phyloP scores from a whole-genome alignment of 176 grass and related monocot species.

The Musa itinerans region DNA sequence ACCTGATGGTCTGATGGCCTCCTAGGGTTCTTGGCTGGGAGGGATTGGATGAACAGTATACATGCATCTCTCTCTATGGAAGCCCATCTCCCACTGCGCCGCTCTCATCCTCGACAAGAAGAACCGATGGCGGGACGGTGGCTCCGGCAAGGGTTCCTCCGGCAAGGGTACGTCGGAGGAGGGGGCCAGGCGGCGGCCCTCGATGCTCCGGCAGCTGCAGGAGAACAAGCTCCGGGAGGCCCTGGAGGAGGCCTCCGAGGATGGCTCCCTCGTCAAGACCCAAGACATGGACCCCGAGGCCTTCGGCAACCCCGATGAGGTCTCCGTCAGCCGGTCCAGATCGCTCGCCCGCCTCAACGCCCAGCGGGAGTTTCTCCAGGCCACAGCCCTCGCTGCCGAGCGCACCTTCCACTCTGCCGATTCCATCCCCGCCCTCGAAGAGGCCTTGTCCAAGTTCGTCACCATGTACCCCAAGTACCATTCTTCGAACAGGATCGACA shows the following conservation, averaged over 20 bases:
- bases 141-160: constrained; percentile 31
- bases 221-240: constrained; percentile 91
- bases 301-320: constrained; percentile 30
- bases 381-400: constrained; percentile 74
- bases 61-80: constrained; percentile 98
- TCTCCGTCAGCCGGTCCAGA: constrained; percentile 58
- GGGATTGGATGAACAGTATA: constrained; percentile 8
- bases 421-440: constrained; percentile 46
- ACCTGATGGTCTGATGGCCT: constrained; percentile 47
- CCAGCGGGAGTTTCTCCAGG: constrained; percentile 76
- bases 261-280: constrained; percentile 75
- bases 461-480: constrained; percentile 87
- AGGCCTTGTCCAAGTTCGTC: constrained; percentile 71
- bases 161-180: constrained; percentile 19
- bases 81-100: constrained; percentile 90
- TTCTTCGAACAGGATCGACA: constrained; percentile 59
- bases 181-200: constrained; percentile 27
- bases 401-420: constrained; percentile 51
- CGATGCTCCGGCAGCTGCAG: constrained; percentile 70
- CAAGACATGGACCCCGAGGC: constrained; percentile 42
- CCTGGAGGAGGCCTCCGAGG: constrained; percentile 88
- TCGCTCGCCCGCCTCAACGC: constrained; percentile 80
- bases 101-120: constrained; percentile 81
- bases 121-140: constrained; percentile 19
- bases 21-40: not conserved